A percentile compares a stretch with the other conserved stretches of the same genome.
Evolutionary conservation across 2,329 filamentous ascomycete species (phyloP).

Genomic region (Lecanicillium sp.): DNA sequence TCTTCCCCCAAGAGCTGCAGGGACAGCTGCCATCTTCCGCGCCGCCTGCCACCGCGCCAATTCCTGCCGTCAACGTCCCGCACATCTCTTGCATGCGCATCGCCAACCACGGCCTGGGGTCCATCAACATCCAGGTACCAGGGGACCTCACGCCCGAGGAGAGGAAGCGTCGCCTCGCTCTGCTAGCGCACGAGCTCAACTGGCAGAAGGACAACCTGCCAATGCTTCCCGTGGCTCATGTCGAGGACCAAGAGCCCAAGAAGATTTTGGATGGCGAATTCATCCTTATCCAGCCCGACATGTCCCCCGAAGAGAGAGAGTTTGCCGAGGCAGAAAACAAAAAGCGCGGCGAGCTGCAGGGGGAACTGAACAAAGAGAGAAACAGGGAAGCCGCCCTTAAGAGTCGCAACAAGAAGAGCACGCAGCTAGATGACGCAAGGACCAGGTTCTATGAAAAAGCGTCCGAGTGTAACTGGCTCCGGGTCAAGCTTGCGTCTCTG

Average conservation of each 20-base stretch:
- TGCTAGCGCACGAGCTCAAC: slow-evolving; percentile 15
- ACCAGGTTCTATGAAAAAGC: slow-evolving; percentile 15
- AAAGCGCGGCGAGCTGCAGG: slow-evolving; percentile 9
- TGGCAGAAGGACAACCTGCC: neutral
- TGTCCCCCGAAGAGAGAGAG: neutral
- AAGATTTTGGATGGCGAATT: slow-evolving; percentile 20
- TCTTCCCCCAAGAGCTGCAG: neutral
- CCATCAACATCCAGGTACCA: slow-evolving; percentile 16
- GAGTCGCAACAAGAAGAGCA: slow-evolving; percentile 22
- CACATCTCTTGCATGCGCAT: no score
- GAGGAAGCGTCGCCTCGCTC: slow-evolving; percentile 11
- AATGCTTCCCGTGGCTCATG: no score
- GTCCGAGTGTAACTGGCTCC: slow-evolving; percentile 20
- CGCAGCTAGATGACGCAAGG: slow-evolving; percentile 15
- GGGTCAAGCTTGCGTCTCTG: slow-evolving; percentile 16
- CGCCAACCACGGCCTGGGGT: slow-evolving; percentile 12
- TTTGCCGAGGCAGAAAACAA: slow-evolving; percentile 10
- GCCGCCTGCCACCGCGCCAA: neutral
- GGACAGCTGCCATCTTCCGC: no score
- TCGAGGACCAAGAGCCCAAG: slow-evolving; percentile 4
- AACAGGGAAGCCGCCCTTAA: slow-evolving; percentile 32
- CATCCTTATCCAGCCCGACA: slow-evolving; percentile 10
- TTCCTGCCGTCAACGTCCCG: no score
- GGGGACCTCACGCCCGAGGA: slow-evolving; percentile 10
- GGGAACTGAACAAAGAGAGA: slow-evolving; percentile 22